A percentile compares a stretch with the other conserved stretches of the same genome.
Evolutionary conservation across 495 filamentous ascomycete species (phyloP).

Genomic region (Lentithecium fluviatile): DNA sequence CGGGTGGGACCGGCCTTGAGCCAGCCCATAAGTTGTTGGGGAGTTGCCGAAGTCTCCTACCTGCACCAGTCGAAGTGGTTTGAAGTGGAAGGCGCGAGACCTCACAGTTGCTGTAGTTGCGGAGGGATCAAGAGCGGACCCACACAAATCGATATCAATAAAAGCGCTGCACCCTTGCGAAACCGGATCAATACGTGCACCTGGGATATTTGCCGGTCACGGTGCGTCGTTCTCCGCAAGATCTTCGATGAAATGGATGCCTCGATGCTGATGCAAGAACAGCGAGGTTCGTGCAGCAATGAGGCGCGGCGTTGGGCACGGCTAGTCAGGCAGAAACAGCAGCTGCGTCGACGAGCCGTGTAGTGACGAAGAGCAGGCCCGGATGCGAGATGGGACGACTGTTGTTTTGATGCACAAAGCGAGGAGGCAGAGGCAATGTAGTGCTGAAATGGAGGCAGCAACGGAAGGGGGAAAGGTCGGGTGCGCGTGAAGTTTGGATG

Average conservation of each 20-base stretch:
- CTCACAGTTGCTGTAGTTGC: neutral
- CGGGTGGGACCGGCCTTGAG: slow-evolving; percentile 42
- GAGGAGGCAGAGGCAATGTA: slow-evolving; percentile 14
- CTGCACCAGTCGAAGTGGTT: neutral
- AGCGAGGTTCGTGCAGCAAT: slow-evolving; percentile 8
- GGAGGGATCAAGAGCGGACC: slow-evolving; percentile 12
- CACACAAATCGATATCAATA: slow-evolving; percentile 22
- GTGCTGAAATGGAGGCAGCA: slow-evolving; percentile 18
- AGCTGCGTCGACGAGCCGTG: slow-evolving; percentile 18
- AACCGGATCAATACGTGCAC: slow-evolving; percentile 16
- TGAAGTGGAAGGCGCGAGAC: neutral
- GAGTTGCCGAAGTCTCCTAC: slow-evolving; percentile 5
- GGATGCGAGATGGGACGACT: slow-evolving; percentile 19
- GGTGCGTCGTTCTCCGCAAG: slow-evolving; percentile 12
- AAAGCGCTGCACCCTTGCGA: slow-evolving; percentile 21
- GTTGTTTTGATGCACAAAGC: slow-evolving; percentile 30
- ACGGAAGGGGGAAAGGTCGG: slow-evolving; percentile 19
- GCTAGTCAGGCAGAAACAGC: slow-evolving; percentile 30
- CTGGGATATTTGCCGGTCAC: slow-evolving; percentile 26
- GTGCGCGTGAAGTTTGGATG: slow-evolving; percentile 7
- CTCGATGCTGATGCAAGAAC: slow-evolving; percentile 20
- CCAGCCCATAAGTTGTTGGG: slow-evolving; percentile 35
- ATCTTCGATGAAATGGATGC: slow-evolving; percentile 12
- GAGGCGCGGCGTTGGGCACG: slow-evolving; percentile 30
- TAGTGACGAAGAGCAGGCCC: slow-evolving; percentile 13